These are phyloP conservation scores for Alnus glutinosa DNA, from an alignment of 306 rosid genomes.

Conservation along the genomic window DNA sequence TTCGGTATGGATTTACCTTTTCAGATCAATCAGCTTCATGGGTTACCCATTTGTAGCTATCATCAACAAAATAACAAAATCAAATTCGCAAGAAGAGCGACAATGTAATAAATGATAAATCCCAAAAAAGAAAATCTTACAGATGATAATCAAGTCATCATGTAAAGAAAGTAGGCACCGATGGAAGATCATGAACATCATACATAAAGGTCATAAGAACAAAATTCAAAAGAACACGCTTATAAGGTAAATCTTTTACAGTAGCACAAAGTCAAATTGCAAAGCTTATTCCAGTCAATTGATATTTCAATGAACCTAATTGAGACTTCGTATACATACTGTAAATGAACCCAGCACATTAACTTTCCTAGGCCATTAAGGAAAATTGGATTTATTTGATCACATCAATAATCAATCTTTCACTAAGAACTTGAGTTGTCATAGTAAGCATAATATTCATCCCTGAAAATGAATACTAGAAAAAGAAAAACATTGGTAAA, in stretches of 20 bases:
- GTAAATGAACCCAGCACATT: neutral
- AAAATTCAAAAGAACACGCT: neutral
- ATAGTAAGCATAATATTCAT: neutral
- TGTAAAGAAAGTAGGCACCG: neutral
- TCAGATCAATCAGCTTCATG: too few species aligned
- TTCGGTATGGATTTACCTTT: too few species aligned
- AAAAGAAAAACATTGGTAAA: slow-evolving; percentile 4
- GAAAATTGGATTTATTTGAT: neutral
- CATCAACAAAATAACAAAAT: too few species aligned
- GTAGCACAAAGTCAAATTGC: neutral
- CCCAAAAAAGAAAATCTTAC: too few species aligned
- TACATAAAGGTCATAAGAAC: neutral
- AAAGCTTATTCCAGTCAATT: neutral
- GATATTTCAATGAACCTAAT: neutral
- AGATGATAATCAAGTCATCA: neutral
- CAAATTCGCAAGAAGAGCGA: neutral
- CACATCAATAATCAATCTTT: slow-evolving; percentile 2
- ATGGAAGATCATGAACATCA: neutral
- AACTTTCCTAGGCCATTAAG: neutral
- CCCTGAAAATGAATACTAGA: slow-evolving; percentile 14
- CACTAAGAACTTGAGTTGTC: slow-evolving; percentile 10
- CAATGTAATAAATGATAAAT: neutral
- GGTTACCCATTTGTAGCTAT: too few species aligned
- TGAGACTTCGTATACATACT: neutral
- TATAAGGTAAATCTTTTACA: neutral